Evolutionary conservation across 225 moss, liverwort and hornwort genomes (phyloP).

Genomic region (Takakia lepidozioides): DNA sequence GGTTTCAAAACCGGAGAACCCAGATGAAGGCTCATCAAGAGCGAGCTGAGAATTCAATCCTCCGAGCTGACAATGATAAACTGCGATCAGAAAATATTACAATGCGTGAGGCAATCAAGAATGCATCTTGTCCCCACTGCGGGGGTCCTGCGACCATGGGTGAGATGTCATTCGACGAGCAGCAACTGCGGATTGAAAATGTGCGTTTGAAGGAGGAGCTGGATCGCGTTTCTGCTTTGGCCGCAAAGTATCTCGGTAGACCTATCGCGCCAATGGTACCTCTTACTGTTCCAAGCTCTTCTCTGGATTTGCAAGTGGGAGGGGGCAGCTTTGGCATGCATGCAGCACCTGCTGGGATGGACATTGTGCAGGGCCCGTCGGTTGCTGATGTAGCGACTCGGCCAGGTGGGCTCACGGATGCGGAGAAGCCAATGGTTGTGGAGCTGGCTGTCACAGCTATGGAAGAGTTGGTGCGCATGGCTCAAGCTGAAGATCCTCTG

Average conservation of each 20-base stretch:
- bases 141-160: conserved; percentile 33
- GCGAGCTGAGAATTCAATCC: conserved; percentile 31
- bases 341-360: conserved; percentile 8
- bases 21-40: conserved; percentile 62
- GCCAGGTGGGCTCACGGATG: conserved; percentile 34
- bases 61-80: conserved; percentile 34
- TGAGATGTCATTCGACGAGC: conserved; percentile 51
- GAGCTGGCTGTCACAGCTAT: conserved; percentile 28
- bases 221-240: conserved; percentile 27
- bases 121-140: conserved; percentile 39
- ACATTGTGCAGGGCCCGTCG: conserved; percentile 22
- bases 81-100: conserved; percentile 19
- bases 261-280: conserved; percentile 16
- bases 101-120: conserved; percentile 39
- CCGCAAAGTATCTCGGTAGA: conserved; percentile 31
- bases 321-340: conserved; percentile 24
- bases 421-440: conserved; percentile 36
- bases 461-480: conserved; percentile 36
- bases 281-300: conserved; percentile 23
- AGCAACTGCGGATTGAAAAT: conserved; percentile 39
- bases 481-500: conserved; percentile 30
- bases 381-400: conserved; percentile 34
- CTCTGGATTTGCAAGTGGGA: conserved; percentile 44
- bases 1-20: conserved; percentile 46
- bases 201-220: conserved; percentile 37